Percentiles rank a stretch among this genome's conserved stretches.
These are phyloP conservation scores for Cocos nucifera DNA, from an alignment of 176 grass and related monocot genomes.

Conservation along the genomic window DNA sequence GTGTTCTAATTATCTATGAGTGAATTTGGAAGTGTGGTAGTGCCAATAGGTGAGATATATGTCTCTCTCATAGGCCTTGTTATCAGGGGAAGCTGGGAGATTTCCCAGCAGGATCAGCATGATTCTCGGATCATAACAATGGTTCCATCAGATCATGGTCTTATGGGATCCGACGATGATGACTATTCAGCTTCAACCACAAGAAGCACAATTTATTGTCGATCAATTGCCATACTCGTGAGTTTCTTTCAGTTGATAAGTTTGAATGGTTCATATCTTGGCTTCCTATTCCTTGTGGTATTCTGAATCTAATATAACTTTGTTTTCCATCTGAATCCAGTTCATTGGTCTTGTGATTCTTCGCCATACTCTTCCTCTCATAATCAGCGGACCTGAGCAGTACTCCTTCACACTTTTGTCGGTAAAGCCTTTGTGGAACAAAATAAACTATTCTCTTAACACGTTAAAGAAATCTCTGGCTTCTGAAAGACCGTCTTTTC, in stretches of 20 bases:
- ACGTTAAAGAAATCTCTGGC: not conserved
- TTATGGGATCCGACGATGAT: slow-evolving; percentile 22
- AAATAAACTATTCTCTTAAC: not conserved
- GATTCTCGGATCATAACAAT: slow-evolving; percentile 32
- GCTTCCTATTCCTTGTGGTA: no score
- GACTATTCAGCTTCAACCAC: slow-evolving; percentile 9
- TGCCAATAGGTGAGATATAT: not conserved
- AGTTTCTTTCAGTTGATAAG: slow-evolving; percentile 3
- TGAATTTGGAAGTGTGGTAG: no score
- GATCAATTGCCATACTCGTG: slow-evolving; percentile 43
- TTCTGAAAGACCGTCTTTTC: not conserved
- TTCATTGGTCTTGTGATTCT: slow-evolving; percentile 48
- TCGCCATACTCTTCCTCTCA: slow-evolving; percentile 38
- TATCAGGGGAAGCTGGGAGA: slow-evolving; percentile 29
- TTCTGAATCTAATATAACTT: no score
- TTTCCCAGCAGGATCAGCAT: slow-evolving; percentile 6
- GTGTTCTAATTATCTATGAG: no score
- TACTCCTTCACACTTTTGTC: slow-evolving; percentile 35
- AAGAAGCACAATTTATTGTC: slow-evolving; percentile 37
- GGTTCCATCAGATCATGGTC: slow-evolving; percentile 8
- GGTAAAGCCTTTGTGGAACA: slow-evolving; percentile 23
- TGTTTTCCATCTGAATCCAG: slow-evolving; percentile 18
- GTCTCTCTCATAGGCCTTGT: not conserved
- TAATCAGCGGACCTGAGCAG: slow-evolving; percentile 17
- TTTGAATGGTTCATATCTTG: no score